Evolutionary conservation across 257 asterid species (phyloP), one percentile per base, ranked within the genome.

Genomic region (Capsicum chinense): DNA sequence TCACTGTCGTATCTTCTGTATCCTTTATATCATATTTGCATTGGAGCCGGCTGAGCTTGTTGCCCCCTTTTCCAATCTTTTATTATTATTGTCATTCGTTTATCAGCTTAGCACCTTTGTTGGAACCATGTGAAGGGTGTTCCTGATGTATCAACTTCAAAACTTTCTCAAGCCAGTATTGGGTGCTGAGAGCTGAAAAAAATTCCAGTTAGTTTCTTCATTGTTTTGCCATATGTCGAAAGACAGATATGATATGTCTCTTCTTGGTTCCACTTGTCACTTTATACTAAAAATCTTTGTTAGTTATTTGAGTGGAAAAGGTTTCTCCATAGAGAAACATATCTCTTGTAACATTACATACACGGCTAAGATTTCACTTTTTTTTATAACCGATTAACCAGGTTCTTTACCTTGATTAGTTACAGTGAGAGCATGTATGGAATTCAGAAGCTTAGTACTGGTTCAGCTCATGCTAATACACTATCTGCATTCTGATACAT

Each of bases 111-210:
- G 44, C 47, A 50, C 19, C 19, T 21, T 26, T 7, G 81, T 76
- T 76, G 64, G 64, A 76, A 14, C 48, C 48, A 54, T 76, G 26
- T 76, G 81, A 15, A 54, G 64, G 64, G 26, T 76, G 5, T 54
- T 76, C 15, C 9, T 76, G 64, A 0, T 54, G 7, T 52, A 33
- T 52, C 44, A 76, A 76, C 81, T 76, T 21, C 63, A 76, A 76
- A 76, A 76, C 12, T 76, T 76, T 16, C 14, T 76, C 81, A 76
- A 76, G 64, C 64, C 48, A 54, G 5, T 26, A 76, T 50, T 47
- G 21, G 7, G 48, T 14, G 15, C 3, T 54, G 64, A 76, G 26
- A 14, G 48, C 81, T 78, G 81, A 50, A 74, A 11, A 19, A 50
- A 50, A 21, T 78, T 78, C 64, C 47, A 9, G 5, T 52, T 54